A percentile compares a stretch with the other conserved stretches of the same genome.
Conservation (phyloP, 2,329 filamentous ascomycete species). For the Alternaria sp. region DNA sequence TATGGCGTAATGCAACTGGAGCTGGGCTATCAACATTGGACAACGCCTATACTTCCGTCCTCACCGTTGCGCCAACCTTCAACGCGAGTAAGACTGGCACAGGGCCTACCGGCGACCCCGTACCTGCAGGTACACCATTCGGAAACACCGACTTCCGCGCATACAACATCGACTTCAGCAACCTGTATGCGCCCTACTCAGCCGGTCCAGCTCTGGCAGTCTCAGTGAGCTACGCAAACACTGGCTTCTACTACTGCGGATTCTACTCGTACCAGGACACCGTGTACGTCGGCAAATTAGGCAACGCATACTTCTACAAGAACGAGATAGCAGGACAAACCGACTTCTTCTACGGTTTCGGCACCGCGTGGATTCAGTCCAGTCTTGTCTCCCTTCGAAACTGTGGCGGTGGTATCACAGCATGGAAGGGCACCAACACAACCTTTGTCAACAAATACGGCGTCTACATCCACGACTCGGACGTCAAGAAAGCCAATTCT, state of each 20-base stretch:
- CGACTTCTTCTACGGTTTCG: slow-evolving; percentile 73
- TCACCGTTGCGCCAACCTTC: slow-evolving; percentile 69
- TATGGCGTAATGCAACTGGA: slow-evolving; percentile 64
- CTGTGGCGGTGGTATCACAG: slow-evolving; percentile 71
- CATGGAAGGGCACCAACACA: slow-evolving; percentile 73
- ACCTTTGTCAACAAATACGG: slow-evolving; percentile 72
- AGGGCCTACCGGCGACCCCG: slow-evolving; percentile 66
- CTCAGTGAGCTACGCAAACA: slow-evolving; percentile 67
- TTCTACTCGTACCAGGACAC: slow-evolving; percentile 74
- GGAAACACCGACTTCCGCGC: slow-evolving; percentile 68
- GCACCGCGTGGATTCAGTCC: slow-evolving; percentile 66
- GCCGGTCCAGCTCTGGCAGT: slow-evolving; percentile 66
- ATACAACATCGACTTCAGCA: slow-evolving; percentile 71
- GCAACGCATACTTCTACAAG: slow-evolving; percentile 69
- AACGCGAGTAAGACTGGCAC: slow-evolving; percentile 67
- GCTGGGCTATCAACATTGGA: slow-evolving; percentile 56
- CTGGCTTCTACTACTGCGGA: slow-evolving; percentile 70
- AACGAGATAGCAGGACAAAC: slow-evolving; percentile 68
- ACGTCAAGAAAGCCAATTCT: slow-evolving; percentile 62
- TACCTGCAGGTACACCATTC: slow-evolving; percentile 67
- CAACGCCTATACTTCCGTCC: slow-evolving; percentile 67
- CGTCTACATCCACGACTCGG: slow-evolving; percentile 65
- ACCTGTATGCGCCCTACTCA: slow-evolving; percentile 61
- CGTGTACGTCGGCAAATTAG: slow-evolving; percentile 71
- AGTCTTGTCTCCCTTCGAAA: slow-evolving; percentile 62